Evolutionary conservation across 1,139 yeast species (phyloP).

Genomic region (Yamadazyma membranifaciens): DNA sequence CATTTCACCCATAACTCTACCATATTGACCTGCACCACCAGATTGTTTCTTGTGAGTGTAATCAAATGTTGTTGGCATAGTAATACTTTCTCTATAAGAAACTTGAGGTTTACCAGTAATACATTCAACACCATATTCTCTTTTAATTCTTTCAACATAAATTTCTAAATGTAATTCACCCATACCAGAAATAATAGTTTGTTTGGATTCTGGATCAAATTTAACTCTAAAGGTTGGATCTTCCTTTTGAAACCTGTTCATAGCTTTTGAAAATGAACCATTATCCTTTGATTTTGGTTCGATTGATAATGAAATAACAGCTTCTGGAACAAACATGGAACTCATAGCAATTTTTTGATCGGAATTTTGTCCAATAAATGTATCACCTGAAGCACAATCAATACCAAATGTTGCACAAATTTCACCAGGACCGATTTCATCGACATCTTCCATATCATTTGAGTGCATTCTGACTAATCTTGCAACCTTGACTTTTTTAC

Average conservation of each 20-base stretch:
- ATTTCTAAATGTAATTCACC: conserved; percentile 97
- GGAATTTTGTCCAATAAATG: conserved; percentile 77
- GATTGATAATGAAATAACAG: conserved; percentile 90
- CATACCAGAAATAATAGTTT: conserved; percentile 97
- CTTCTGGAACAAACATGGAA: conserved; percentile 98
- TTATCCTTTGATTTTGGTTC: conserved; percentile 88
- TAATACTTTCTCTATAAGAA: conserved; percentile 92
- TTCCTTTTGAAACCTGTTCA: conserved; percentile 96
- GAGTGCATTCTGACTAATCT: conserved; percentile 98
- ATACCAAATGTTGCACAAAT: conserved; percentile 99
- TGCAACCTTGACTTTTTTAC: conserved; percentile 92
- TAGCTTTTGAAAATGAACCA: conserved; percentile 86
- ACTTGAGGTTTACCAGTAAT: conserved; percentile 97
- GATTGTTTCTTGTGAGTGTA: conserved; percentile 96
- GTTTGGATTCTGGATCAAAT: conserved; percentile 89
- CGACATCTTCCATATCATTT: conserved; percentile 96
- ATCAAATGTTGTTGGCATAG: conserved; percentile 75
- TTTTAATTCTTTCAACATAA: conserved; percentile 95
- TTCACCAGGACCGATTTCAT: conserved; percentile 96
- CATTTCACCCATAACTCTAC: conserved; percentile 90
- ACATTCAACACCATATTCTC: conserved; percentile 97
- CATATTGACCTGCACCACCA: conserved; percentile 99
- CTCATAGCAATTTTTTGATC: conserved; percentile 82
- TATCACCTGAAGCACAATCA: conserved; percentile 99
- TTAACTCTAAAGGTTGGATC: conserved; percentile 97